Evolutionary conservation across 2,329 filamentous ascomycete species (phyloP).

Genomic region (Byssoonygena ceratinophila): DNA sequence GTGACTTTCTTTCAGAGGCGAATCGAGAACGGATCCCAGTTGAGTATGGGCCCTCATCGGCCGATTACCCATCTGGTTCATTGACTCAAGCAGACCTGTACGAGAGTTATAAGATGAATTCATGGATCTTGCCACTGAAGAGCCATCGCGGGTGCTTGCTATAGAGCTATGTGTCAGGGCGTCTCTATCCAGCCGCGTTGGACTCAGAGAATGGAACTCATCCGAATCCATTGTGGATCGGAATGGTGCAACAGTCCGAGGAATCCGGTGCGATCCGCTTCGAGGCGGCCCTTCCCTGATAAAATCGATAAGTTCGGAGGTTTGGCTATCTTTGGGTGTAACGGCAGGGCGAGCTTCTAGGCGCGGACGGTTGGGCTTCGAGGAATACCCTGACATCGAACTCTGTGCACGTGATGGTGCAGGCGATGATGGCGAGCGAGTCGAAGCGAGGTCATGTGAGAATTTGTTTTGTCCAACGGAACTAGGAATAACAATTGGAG

Average conservation of each 20-base stretch:
- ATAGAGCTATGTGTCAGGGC: constrained; percentile 31
- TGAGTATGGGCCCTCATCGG: not conserved
- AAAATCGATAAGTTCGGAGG: constrained; percentile 86
- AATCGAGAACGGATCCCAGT: constrained; percentile 8
- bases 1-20: not conserved
- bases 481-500: constrained; percentile 1
- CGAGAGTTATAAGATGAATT: constrained; percentile 65
- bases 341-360: constrained; percentile 63
- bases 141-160: constrained; percentile 42
- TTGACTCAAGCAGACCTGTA: constrained; percentile 52
- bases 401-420: constrained; percentile 21
- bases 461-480: not conserved
- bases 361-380: constrained; percentile 33
- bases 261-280: constrained; percentile 58
- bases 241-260: constrained; percentile 74
- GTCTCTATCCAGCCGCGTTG: constrained; percentile 22
- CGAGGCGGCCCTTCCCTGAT: constrained; percentile 74
- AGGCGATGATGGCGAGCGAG: not conserved
- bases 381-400: constrained; percentile 1
- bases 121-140: constrained; percentile 37
- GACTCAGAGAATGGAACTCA: constrained; percentile 42
- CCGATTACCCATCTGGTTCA: not conserved
- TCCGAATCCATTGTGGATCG: constrained; percentile 78
- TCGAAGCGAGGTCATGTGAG: not conserved
- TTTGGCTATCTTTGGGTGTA: constrained; percentile 53